Conservation (phyloP, 129 eudicot genomes). For the Tagetes erecta region DNA sequence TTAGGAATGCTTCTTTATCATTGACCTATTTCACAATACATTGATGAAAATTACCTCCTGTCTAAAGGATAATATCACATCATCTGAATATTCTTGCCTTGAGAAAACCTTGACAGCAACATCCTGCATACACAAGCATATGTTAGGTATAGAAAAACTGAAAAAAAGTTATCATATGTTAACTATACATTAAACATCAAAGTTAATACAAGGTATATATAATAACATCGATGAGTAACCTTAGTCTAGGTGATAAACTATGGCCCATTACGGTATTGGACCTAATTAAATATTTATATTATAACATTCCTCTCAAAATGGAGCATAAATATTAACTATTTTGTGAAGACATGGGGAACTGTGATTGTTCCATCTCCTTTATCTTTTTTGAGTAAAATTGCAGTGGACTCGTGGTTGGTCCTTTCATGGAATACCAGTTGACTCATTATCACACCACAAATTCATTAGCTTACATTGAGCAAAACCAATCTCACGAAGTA, state of each 20-base stretch:
- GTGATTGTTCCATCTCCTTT: background rate
- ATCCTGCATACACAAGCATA: conserved; percentile 61
- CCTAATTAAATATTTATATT: background rate
- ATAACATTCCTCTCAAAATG: background rate
- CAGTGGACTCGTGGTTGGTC: background rate
- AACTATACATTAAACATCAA: background rate
- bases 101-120: conserved; percentile 97
- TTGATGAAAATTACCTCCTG: conserved; percentile 65
- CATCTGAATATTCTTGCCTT: conserved; percentile 91
- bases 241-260: background rate
- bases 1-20: background rate
- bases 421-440: background rate
- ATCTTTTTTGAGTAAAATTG: background rate
- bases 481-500: background rate
- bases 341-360: background rate
- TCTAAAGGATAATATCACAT: conserved; percentile 72
- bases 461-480: background rate
- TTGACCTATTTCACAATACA: background rate
- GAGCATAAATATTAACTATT: background rate
- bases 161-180: background rate
- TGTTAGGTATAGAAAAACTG: background rate
- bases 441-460: background rate
- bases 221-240: background rate
- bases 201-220: background rate
- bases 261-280: background rate